phyloP scores from a whole-genome alignment of 805 yeast species.

The Candida quercuum region DNA sequence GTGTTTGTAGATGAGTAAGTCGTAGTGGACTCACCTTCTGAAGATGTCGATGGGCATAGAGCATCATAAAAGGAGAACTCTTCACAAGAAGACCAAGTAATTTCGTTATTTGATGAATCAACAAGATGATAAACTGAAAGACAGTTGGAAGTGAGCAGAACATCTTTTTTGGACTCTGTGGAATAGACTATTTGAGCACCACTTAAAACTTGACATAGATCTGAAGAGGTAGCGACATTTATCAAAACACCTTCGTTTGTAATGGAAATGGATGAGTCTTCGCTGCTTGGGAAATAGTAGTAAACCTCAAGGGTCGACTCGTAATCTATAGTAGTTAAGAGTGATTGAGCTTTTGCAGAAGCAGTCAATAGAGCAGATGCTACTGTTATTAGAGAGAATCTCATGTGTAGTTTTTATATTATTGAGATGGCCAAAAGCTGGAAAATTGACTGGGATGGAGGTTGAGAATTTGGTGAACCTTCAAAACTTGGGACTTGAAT shows the following conservation, averaged over 20 bases:
- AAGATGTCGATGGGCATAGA: conserved; percentile 8
- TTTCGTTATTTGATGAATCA: conserved; percentile 6
- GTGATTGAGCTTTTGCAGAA: conserved; percentile 16
- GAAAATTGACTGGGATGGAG: no score
- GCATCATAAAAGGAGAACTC: conserved; percentile 22
- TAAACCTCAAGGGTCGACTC: conserved; percentile 12
- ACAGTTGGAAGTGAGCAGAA: conserved; percentile 21
- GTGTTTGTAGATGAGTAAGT: neutral
- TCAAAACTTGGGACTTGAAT: no score
- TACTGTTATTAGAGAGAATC: neutral
- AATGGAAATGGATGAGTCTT: conserved; percentile 12
- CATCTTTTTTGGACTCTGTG: conserved; percentile 8
- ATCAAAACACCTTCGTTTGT: conserved; percentile 7
- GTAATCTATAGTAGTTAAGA: conserved; percentile 13
- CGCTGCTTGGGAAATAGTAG: conserved; percentile 19
- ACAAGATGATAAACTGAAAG: conserved; percentile 18
- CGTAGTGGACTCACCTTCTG: no score
- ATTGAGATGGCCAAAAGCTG: no score
- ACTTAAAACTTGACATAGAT: conserved; percentile 10
- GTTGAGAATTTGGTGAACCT: no score
- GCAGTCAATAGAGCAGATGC: conserved; percentile 16
- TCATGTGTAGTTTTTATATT: neutral
- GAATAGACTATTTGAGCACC: conserved; percentile 20
- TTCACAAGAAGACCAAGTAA: conserved; percentile 20
- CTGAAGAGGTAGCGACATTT: conserved; percentile 7